Evolutionary conservation across 305 asterid genomes (phyloP).

Genomic region (Fraxinus sp.): DNA sequence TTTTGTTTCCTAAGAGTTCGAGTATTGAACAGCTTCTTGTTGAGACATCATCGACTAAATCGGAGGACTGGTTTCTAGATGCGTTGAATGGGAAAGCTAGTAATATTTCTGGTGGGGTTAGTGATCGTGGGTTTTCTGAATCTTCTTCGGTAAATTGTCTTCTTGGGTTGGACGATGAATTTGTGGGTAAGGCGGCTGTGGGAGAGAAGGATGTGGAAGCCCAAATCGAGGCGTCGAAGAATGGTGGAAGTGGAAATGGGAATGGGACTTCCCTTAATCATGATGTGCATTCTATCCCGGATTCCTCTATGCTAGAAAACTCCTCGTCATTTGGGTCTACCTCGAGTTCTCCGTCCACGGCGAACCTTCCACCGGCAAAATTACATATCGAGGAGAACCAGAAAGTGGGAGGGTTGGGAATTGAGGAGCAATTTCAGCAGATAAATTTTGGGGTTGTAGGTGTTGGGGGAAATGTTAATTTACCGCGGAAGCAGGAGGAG

Average conservation of each 20-base stretch:
- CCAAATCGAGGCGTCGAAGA: constrained; percentile 41
- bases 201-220: constrained; percentile 43
- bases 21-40: constrained; percentile 48
- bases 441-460: constrained; percentile 50
- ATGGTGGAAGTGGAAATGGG: constrained; percentile 32
- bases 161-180: constrained; percentile 72
- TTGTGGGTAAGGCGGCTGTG: constrained; percentile 35
- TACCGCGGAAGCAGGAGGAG: constrained; percentile 48
- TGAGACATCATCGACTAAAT: constrained; percentile 62
- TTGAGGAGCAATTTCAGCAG: constrained; percentile 82
- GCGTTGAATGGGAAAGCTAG: constrained; percentile 65
- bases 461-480: constrained; percentile 33
- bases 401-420: constrained; percentile 44
- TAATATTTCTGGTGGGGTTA: constrained; percentile 35
- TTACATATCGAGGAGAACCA: constrained; percentile 61
- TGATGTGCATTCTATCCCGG: constrained; percentile 76
- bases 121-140: constrained; percentile 58
- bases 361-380: constrained; percentile 72
- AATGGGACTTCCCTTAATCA: constrained; percentile 29
- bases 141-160: constrained; percentile 79
- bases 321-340: constrained; percentile 86
- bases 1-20: constrained; percentile 48
- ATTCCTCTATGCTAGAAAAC: constrained; percentile 72
- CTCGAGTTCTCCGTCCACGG: constrained; percentile 66
- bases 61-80: constrained; percentile 78